Conservation (phyloP, 345 rosid species). For the Viola odorata region DNA sequence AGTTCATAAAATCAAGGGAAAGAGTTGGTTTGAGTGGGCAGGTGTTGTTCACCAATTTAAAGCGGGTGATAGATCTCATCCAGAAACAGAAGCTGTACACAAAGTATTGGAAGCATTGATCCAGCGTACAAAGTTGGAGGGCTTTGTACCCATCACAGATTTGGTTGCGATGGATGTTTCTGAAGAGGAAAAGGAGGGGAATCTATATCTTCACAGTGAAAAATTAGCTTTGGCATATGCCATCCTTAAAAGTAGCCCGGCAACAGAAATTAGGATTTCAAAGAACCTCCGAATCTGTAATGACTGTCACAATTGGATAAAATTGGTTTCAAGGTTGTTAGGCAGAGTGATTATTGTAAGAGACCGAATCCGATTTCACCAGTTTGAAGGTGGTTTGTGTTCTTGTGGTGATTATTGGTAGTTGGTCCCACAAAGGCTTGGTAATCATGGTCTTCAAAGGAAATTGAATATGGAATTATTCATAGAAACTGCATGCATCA, state of each 20-base stretch:
- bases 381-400: slow-evolving; percentile 68
- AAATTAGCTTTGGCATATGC: slow-evolving; percentile 79
- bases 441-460: not conserved
- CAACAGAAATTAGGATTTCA: slow-evolving; percentile 51
- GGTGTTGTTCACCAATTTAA: slow-evolving; percentile 63
- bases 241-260: slow-evolving; percentile 66
- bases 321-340: slow-evolving; percentile 50
- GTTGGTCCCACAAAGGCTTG: slow-evolving; percentile 5
- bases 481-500: not conserved
- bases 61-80: slow-evolving; percentile 69
- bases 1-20: slow-evolving; percentile 57
- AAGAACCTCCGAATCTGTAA: slow-evolving; percentile 74
- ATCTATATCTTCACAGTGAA: slow-evolving; percentile 66
- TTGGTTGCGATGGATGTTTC: slow-evolving; percentile 84
- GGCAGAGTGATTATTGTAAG: slow-evolving; percentile 59
- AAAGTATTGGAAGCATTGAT: slow-evolving; percentile 47
- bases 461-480: not conserved
- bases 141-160: slow-evolving; percentile 53
- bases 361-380: slow-evolving; percentile 79
- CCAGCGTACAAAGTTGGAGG: slow-evolving; percentile 42
- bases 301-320: slow-evolving; percentile 81
- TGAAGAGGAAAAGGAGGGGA: slow-evolving; percentile 80
- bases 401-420: slow-evolving; percentile 76
- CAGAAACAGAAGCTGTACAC: slow-evolving; percentile 50
- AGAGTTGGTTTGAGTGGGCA: slow-evolving; percentile 72